These are phyloP conservation scores for Phaeotremella skinneri DNA, from an alignment of 768 basidiomycete species.

Conservation along the genomic window DNA sequence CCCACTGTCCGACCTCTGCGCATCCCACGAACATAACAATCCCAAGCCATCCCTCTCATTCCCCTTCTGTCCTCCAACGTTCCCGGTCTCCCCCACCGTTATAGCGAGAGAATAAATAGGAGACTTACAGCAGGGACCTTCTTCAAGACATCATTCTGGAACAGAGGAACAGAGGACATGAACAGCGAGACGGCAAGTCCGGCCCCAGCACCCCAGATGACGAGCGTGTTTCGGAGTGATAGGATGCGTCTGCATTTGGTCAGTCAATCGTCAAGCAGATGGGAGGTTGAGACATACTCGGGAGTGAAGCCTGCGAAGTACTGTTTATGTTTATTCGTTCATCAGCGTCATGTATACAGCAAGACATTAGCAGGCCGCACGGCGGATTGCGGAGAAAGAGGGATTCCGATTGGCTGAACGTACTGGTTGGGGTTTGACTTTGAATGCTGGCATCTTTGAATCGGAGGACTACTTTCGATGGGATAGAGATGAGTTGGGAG, in stretches of 20 bases:
- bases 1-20: background rate
- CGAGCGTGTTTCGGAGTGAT: constrained; percentile 24
- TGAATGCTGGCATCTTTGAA: constrained; percentile 30
- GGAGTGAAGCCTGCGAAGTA: constrained; percentile 33
- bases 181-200: constrained; percentile 43
- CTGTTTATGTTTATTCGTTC: constrained; percentile 6
- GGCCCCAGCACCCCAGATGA: constrained; percentile 41
- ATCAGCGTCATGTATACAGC: constrained; percentile 7
- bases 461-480: constrained; percentile 1
- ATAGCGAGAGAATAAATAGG: background rate
- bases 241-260: constrained; percentile 28
- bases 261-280: background rate
- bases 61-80: no score
- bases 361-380: background rate
- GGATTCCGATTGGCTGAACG: constrained; percentile 9
- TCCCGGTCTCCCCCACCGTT: no score
- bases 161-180: constrained; percentile 43
- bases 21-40: background rate
- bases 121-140: constrained; percentile 45
- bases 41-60: no score
- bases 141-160: constrained; percentile 47
- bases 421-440: constrained; percentile 26
- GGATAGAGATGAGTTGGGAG: background rate
- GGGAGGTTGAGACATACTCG: constrained; percentile 30
- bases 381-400: background rate